Conservation (phyloP, 1,284 basidiomycete species). For the Malassezia restricta region DNA sequence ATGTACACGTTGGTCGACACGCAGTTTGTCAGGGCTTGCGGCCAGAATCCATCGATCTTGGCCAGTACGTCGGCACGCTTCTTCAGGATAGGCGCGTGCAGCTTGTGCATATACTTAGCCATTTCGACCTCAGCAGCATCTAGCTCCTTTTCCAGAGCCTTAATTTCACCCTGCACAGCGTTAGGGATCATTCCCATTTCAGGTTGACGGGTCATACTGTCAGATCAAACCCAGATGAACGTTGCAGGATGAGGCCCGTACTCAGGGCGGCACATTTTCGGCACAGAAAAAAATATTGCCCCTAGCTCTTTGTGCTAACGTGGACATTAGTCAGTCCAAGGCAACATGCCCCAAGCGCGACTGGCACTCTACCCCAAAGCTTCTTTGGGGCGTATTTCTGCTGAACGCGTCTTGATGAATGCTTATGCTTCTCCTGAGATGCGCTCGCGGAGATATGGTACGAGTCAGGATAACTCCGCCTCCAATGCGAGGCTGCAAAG, state of each 20-base stretch:
- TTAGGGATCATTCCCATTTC: conserved; percentile 13
- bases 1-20: conserved; percentile 40
- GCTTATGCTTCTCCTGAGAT: background rate
- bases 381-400: no score
- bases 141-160: conserved; percentile 27
- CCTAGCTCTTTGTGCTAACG: background rate
- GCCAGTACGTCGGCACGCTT: conserved; percentile 34
- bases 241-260: background rate
- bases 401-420: background rate
- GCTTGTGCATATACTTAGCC: conserved; percentile 28
- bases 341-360: no score
- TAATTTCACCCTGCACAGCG: conserved; percentile 19
- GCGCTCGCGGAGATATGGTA: conserved; percentile 9
- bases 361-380: no score
- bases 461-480: background rate
- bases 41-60: conserved; percentile 36
- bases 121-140: conserved; percentile 29
- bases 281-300: background rate
- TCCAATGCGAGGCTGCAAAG: background rate
- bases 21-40: conserved; percentile 38
- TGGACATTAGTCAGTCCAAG: no score
- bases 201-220: conserved; percentile 14
- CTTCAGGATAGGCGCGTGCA: conserved; percentile 34
- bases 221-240: background rate
- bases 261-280: background rate